Percentiles rank a stretch among this genome's conserved stretches.
phyloP scores from a whole-genome alignment of 495 filamentous ascomycete genomes.

The Xylaria flabelliformis region DNA sequence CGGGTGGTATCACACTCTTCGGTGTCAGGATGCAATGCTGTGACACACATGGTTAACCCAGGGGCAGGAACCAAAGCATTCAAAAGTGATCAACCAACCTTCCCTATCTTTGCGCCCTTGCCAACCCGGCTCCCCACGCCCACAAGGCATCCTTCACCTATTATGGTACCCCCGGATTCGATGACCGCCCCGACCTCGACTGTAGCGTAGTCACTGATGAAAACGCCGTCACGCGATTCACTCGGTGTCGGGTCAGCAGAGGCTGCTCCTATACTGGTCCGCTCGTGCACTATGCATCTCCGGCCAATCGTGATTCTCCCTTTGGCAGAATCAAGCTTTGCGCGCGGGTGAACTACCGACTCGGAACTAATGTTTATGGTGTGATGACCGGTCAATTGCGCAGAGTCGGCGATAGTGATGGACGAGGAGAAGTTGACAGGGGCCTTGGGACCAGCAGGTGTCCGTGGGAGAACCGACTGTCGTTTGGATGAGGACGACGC shows the following conservation, averaged over 20 bases:
- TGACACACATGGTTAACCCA: conserved; percentile 4
- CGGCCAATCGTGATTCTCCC: conserved; percentile 77
- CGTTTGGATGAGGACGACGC: conserved; percentile 52
- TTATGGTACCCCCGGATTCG: conserved; percentile 61
- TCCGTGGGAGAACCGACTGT: conserved; percentile 55
- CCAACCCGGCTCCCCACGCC: conserved; percentile 68
- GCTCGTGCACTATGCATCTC: conserved; percentile 78
- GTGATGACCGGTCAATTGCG: conserved; percentile 72
- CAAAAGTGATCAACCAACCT: conserved; percentile 51
- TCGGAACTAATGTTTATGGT: conserved; percentile 72
- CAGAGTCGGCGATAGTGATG: conserved; percentile 78
- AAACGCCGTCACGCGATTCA: conserved; percentile 47
- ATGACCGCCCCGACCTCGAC: conserved; percentile 68
- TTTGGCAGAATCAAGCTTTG: conserved; percentile 68
- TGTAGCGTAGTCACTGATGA: conserved; percentile 62
- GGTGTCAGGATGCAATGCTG: conserved; percentile 63
- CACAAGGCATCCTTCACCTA: conserved; percentile 68
- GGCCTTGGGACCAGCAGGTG: conserved; percentile 60
- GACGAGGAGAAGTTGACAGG: conserved; percentile 73
- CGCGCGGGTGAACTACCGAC: conserved; percentile 83
- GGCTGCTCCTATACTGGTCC: conserved; percentile 62
- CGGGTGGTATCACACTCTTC: conserved; percentile 55
- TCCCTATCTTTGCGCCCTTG: conserved; percentile 67
- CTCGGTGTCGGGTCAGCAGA: conserved; percentile 44
- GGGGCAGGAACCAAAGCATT: not conserved